Evolutionary conservation across 176 grass and related monocot genomes (phyloP).

Genomic region (Sorghum bicolor): Sorghum_bicolor_NCBIv3 NC_012870.2:73814501-73815000

Average conservation of each 20-base stretch:
- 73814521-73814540: background rate
- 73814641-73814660: conserved; percentile 70
- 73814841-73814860: background rate
- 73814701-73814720: background rate
- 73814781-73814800: background rate
- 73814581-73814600: conserved; percentile 50
- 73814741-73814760: background rate
- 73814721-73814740: background rate
- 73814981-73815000: background rate
- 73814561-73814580: background rate
- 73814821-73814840: background rate
- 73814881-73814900: background rate
- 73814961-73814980: background rate
- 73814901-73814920: background rate
- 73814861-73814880: background rate
- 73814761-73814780: background rate
- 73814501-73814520: background rate
- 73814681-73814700: background rate
- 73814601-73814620: conserved; percentile 91
- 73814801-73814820: background rate
- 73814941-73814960: background rate
- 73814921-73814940: background rate
- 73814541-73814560: conserved; percentile 4
- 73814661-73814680: conserved; percentile 1
- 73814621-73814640: conserved; percentile 94